Conservation (phyloP, 2,329 filamentous ascomycete species). For the Bipolaris bicolor region DNA sequence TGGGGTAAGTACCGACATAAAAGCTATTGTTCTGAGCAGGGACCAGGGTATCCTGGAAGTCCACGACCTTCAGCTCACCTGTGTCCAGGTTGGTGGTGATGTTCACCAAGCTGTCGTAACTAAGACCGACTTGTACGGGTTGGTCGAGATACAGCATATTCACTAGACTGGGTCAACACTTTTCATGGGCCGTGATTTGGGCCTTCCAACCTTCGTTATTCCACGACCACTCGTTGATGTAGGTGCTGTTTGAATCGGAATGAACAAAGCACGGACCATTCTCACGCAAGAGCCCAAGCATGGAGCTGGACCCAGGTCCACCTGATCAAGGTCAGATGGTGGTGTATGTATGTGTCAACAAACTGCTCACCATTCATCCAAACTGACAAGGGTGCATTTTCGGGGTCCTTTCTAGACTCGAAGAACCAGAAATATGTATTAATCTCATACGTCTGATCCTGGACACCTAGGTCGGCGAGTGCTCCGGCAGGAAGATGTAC, state of each 20-base stretch:
- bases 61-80: slow-evolving; percentile 27
- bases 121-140: slow-evolving; percentile 63
- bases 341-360: neutral
- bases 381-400: slow-evolving; percentile 62
- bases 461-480: slow-evolving; percentile 43
- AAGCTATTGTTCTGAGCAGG: slow-evolving; percentile 60
- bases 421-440: slow-evolving; percentile 72
- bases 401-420: slow-evolving; percentile 62
- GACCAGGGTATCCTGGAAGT: slow-evolving; percentile 39
- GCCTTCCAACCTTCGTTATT: slow-evolving; percentile 56
- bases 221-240: slow-evolving; percentile 66
- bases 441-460: slow-evolving; percentile 52
- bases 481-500: slow-evolving; percentile 61
- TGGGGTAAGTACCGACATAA: slow-evolving; percentile 60
- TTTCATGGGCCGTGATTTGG: neutral
- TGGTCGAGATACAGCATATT: slow-evolving; percentile 69
- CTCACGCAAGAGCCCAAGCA: slow-evolving; percentile 45
- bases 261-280: slow-evolving; percentile 63
- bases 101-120: slow-evolving; percentile 43
- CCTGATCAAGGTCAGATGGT: slow-evolving; percentile 30
- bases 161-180: slow-evolving; percentile 20
- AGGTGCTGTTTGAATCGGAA: slow-evolving; percentile 57
- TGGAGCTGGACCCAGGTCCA: slow-evolving; percentile 60
- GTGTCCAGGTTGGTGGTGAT: slow-evolving; percentile 44
- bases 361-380: slow-evolving; percentile 60